Conservation (phyloP, 768 basidiomycete genomes). For the Termitomyces sp. region DNA sequence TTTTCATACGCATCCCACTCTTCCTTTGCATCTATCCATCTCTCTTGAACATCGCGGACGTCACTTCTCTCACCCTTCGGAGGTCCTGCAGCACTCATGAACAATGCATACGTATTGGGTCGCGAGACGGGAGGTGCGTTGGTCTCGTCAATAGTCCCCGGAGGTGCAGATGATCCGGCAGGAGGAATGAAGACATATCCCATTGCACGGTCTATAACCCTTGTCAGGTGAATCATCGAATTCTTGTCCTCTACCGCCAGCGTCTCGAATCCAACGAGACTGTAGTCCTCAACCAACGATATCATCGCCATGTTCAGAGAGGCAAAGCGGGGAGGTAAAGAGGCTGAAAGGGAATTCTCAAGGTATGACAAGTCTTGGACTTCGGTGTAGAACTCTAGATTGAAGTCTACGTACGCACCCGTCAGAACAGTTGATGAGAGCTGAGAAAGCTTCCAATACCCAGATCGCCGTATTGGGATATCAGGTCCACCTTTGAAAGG, state of each 20-base stretch:
- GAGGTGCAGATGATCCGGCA: conserved; percentile 23
- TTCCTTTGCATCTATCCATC: conserved; percentile 86
- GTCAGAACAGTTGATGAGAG: conserved; percentile 4
- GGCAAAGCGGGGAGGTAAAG: conserved; percentile 57
- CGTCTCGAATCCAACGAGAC: conserved; percentile 93
- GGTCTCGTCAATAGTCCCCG: conserved; percentile 27
- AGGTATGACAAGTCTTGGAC: conserved; percentile 93
- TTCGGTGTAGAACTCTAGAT: conserved; percentile 96
- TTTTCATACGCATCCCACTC: conserved; percentile 80
- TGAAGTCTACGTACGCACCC: conserved; percentile 64
- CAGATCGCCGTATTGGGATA: conserved; percentile 85
- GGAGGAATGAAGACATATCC: conserved; percentile 85
- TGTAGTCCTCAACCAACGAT: conserved; percentile 89
- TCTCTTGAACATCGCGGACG: conserved; percentile 80
- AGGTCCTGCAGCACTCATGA: conserved; percentile 58
- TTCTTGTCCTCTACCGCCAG: conserved; percentile 97
- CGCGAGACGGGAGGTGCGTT: conserved; percentile 35
- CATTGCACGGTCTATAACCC: conserved; percentile 82
- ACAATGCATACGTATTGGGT: conserved; percentile 63
- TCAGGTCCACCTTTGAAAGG: conserved; percentile 90
- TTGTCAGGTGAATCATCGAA: conserved; percentile 88
- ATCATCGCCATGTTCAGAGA: conserved; percentile 87
- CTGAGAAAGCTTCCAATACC: conserved; percentile 41
- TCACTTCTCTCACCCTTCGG: conserved; percentile 43
- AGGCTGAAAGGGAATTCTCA: conserved; percentile 61